Evolutionary conservation across 208 protist species (phyloP), one percentile per base, ranked within the genome.

Genomic region (Trypanosoma melophagium): DNA sequence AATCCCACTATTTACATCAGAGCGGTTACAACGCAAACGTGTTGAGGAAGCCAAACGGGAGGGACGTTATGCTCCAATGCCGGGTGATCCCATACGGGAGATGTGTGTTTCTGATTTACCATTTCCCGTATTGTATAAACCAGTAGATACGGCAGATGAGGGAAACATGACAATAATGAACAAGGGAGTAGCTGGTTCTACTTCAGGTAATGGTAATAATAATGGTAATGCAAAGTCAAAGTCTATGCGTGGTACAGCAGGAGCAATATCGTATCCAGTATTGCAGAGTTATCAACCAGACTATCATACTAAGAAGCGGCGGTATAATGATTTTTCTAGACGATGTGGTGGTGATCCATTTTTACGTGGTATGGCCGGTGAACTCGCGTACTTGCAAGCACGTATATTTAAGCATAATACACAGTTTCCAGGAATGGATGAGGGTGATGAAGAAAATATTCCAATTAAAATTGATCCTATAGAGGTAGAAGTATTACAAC

Each of bases 401-500:
- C 61, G 64, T 13, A 78, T 83, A 14, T 67, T 86, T 41, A 40
- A 58, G 28, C 82, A 70, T 16, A 79, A 76, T 8, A 74, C 56
- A 5, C 47, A 40, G 7, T n/a, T 14, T 12, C 60, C 57, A 25
- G 76, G 74, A 21, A 60, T 58, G 60, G 71, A 76, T 0, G 40
- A 62, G 24, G 61, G 52, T 49, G 70, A 76, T 3, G 70, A 55
- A 1, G 75, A 69, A 7, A 31, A 28, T 42, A 28, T 41, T 5
- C 50, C 57, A 1, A 31, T 89, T 16, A 24, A 42, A 19, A 87
- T 90, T 61, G 60, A 83, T 16, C 49, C 70, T 1, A 22, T 64
- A 2, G 84, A 90, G 47, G 77, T 86, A 2, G 49, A 74, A 42
- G 42, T 90, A 17, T 67, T 90, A 17, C 78, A 80, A 50, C 79